These are phyloP conservation scores for Flagelloscypha sp. DNA, from an alignment of 768 basidiomycete species.

Conservation along the genomic window DNA sequence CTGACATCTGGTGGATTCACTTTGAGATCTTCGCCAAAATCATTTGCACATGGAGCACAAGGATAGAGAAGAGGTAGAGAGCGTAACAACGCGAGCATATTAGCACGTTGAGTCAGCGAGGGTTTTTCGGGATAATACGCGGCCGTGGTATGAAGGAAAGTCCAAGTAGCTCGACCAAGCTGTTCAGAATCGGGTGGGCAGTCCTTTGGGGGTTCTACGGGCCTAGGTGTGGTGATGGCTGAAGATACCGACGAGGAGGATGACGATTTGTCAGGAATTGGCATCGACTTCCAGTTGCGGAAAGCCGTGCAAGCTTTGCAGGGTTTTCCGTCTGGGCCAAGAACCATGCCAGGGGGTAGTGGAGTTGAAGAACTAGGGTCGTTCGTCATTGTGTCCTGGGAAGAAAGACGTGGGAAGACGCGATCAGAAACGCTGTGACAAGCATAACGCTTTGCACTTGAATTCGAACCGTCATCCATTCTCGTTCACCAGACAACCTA, in stretches of 20 bases:
- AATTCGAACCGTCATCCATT: too few species aligned
- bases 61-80: constrained; percentile 83
- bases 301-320: constrained; percentile 90
- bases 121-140: constrained; percentile 91
- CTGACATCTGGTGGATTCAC: constrained; percentile 71
- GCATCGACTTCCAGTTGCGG: constrained; percentile 53
- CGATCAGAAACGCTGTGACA: too few species aligned
- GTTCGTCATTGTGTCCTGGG: too few species aligned
- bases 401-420: too few species aligned
- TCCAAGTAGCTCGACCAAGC: constrained; percentile 91
- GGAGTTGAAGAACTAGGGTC: too few species aligned
- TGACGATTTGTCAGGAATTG: constrained; percentile 24
- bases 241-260: constrained; percentile 26
- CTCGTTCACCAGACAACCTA: too few species aligned
- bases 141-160: constrained; percentile 91
- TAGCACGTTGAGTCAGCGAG: constrained; percentile 61
- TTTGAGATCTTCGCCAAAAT: constrained; percentile 68
- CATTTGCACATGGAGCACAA: constrained; percentile 75
- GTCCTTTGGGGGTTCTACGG: constrained; percentile 41
- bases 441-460: too few species aligned
- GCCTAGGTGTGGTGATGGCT: constrained; percentile 21
- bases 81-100: constrained; percentile 76
- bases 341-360: constrained; percentile 76
- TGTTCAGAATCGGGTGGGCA: constrained; percentile 90
- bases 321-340: constrained; percentile 91